phyloP scores from a whole-genome alignment of 2,329 filamentous ascomycete species.

The Pseudocercospora ulei region DNA sequence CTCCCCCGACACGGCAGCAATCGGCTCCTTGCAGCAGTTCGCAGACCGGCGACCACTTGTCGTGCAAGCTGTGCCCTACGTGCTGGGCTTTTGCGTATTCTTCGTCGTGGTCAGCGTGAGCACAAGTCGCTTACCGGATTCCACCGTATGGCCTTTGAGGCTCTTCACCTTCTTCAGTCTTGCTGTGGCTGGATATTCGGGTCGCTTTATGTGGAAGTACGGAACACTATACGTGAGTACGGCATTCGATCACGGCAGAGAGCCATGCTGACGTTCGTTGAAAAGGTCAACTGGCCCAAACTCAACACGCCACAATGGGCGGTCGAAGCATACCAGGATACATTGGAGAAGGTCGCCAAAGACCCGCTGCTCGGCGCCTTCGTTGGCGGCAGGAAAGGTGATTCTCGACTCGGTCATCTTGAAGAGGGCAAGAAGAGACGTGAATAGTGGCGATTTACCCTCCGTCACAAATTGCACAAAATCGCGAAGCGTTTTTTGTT shows the following conservation, averaged over 20 bases:
- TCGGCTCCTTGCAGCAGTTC: slow-evolving; percentile 66
- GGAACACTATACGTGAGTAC: slow-evolving; percentile 89
- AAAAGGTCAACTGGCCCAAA: slow-evolving; percentile 99
- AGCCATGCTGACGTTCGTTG: slow-evolving; percentile 7
- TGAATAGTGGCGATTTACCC: no score
- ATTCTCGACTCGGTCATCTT: slow-evolving; percentile 68
- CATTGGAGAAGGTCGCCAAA: slow-evolving; percentile 69
- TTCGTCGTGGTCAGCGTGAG: slow-evolving; percentile 66
- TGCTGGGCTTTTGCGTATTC: slow-evolving; percentile 76
- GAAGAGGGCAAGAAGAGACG: slow-evolving; percentile 99
- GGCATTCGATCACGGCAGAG: background rate
- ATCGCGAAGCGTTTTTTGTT: no score
- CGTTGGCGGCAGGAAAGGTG: slow-evolving; percentile 62
- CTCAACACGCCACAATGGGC: slow-evolving; percentile 82
- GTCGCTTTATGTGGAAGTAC: slow-evolving; percentile 68
- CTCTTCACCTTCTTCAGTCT: slow-evolving; percentile 74
- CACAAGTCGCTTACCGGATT: slow-evolving; percentile 60
- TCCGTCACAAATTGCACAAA: no score
- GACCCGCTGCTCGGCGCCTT: slow-evolving; percentile 71
- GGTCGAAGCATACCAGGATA: slow-evolving; percentile 78
- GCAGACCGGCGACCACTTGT: slow-evolving; percentile 74
- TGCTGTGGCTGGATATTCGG: slow-evolving; percentile 57
- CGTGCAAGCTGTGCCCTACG: slow-evolving; percentile 87
- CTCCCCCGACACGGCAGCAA: slow-evolving; percentile 60
- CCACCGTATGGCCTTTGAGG: slow-evolving; percentile 69